Evolutionary conservation across 768 basidiomycete species (phyloP).

Genomic region (Rhodotorula babjevae): DNA sequence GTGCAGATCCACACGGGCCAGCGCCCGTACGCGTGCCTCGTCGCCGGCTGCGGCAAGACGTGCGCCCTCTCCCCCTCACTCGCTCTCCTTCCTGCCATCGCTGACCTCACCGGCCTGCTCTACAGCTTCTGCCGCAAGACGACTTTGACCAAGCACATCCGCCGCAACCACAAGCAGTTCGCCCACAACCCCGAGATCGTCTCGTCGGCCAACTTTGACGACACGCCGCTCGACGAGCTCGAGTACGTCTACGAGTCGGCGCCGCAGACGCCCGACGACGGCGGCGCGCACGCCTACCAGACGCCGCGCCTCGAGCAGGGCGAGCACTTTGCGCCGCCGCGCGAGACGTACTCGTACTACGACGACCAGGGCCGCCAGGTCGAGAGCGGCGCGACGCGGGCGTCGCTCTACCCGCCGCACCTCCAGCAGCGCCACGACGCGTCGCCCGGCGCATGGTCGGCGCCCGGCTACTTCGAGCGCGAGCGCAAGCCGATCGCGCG

Average conservation of each 20-base stretch:
- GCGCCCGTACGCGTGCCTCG: slow-evolving; percentile 48
- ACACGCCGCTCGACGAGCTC: background rate
- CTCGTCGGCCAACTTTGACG: slow-evolving; percentile 20
- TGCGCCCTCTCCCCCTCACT: slow-evolving; percentile 27
- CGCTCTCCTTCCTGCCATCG: background rate
- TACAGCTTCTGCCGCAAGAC: slow-evolving; percentile 48
- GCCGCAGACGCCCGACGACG: slow-evolving; percentile 7
- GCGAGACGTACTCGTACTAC: slow-evolving; percentile 2
- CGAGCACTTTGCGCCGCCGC: background rate
- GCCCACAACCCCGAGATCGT: slow-evolving; percentile 24
- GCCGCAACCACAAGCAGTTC: slow-evolving; percentile 44
- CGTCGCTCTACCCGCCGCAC: background rate
- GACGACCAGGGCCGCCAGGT: background rate
- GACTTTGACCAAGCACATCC: slow-evolving; percentile 49
- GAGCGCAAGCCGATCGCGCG: background rate
- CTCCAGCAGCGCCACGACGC: background rate
- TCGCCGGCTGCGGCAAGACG: slow-evolving; percentile 43
- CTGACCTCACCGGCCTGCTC: background rate
- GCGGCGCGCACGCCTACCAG: background rate
- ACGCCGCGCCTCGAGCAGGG: background rate
- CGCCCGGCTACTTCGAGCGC: slow-evolving; percentile 2
- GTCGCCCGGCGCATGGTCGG: slow-evolving; percentile 9
- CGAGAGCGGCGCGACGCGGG: background rate
- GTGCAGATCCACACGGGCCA: slow-evolving; percentile 46
- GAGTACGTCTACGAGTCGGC: background rate